A percentile compares a stretch with the other conserved stretches of the same genome.
These are phyloP conservation scores for Trichomonas tenax DNA, from an alignment of 208 protist genomes.

Conservation along the genomic window DNA sequence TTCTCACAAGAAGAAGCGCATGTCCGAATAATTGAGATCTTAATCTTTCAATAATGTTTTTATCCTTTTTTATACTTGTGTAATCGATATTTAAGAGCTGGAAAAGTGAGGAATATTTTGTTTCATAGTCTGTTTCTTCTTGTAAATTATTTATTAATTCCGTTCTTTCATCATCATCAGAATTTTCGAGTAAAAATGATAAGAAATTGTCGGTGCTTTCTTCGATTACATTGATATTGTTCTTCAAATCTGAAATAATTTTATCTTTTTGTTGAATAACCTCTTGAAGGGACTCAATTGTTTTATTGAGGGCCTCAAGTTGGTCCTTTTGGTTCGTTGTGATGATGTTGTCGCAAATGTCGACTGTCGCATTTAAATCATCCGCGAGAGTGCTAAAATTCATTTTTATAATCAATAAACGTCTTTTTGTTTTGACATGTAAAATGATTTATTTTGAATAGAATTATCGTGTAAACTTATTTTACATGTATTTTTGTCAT, in stretches of 20 bases:
- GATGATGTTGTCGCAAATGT: background rate
- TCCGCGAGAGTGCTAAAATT: background rate
- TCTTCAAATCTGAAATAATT: background rate
- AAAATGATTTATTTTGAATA: too few species aligned
- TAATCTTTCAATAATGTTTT: background rate
- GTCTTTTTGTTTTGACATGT: background rate
- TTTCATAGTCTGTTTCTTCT: background rate
- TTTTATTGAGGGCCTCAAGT: background rate
- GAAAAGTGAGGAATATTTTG: background rate
- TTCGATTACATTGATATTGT: background rate
- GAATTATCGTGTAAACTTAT: too few species aligned
- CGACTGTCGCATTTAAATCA: background rate
- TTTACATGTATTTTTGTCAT: too few species aligned
- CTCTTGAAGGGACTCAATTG: background rate
- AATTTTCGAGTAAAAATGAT: background rate
- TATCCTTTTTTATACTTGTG: background rate
- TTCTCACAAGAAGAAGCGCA: background rate
- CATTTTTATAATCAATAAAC: background rate
- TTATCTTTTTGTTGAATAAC: background rate
- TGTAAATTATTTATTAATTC: background rate
- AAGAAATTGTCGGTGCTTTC: background rate
- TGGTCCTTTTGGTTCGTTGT: background rate
- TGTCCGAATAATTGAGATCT: background rate
- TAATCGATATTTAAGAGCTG: background rate
- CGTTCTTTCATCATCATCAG: background rate